Base-by-base conservation (phyloP, 768 basidiomycete species). In the Cubamyces lactineus region DNA sequence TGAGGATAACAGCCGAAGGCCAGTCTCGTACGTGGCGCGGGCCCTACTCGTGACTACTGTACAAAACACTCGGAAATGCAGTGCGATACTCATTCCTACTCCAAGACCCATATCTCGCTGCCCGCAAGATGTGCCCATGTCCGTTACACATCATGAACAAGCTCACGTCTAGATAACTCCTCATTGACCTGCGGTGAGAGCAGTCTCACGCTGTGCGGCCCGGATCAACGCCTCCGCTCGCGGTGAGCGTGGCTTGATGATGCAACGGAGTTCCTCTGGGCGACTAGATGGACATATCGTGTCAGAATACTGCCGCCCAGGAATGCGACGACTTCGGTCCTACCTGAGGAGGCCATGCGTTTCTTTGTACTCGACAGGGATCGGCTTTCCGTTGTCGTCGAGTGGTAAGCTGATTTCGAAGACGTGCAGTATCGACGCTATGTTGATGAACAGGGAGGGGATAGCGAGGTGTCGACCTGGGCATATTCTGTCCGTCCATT, bases 381-480 rank as follows among this genome's bases (percentile, higher is more conserved):
- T 45, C 9, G 48, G 53, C 8, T 47, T 11, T 9, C 57, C 63
- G n/a, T 55, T 19, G 16, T 52, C 61, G 42, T 64, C 61, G 0
- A 64, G 19, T 6, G 66, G 47, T 8, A 50, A 47, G 2, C 48
- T 49, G 16, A 66, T 63, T 13, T 66, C 55, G 55, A 63, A 66
- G 21, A 59, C 53, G 26, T 62, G 62, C 13, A 66, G 57, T 2
- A 59, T 24, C 1, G 57, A 56, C 2, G 62, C 57, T 3, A 57
- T 52, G 19, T 42, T 53, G 47, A 68, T 55, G 49, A 48, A 68
- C 17, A 66, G 12, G 6, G 40, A 19, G 5, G 50, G n/a, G 3
- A 51, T 15, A 2, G 57, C 50, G 16, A 64, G 47, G 49, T 55
- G 40, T 2, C 57, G 57, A 1, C 62, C 62, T 1, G 62, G 62